Percentiles rank a stretch among this genome's conserved stretches.
phyloP scores from a whole-genome alignment of 192 early-diverging fungal genomes.

The Helicostylum pulchrum region DNA sequence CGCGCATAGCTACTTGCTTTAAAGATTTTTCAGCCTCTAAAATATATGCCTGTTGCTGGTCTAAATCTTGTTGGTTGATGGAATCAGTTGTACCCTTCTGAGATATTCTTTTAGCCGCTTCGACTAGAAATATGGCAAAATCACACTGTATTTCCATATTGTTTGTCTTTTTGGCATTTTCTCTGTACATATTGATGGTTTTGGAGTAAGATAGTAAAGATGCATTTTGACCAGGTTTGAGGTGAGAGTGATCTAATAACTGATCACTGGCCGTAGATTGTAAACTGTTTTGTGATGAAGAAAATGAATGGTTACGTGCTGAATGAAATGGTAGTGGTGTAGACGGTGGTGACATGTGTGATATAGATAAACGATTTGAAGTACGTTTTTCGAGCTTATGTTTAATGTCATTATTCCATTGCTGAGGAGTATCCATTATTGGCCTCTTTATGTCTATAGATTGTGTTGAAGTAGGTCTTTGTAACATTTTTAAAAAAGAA shows the following conservation, averaged over 20 bases:
- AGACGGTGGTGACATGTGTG: too few relatives aligned
- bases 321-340: too few relatives aligned
- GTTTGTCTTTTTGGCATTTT: slow-evolving; percentile 64
- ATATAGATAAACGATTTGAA: too few relatives aligned
- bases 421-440: too few relatives aligned
- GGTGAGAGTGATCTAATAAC: slow-evolving; percentile 52
- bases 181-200: slow-evolving; percentile 57
- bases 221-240: slow-evolving; percentile 55
- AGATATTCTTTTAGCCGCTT: slow-evolving; percentile 43
- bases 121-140: slow-evolving; percentile 66
- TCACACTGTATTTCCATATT: slow-evolving; percentile 61
- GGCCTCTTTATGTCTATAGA: too few relatives aligned
- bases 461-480: too few relatives aligned
- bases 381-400: too few relatives aligned
- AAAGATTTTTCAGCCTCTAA: slow-evolving; percentile 70
- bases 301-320: too few relatives aligned
- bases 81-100: too few relatives aligned
- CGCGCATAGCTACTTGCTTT: slow-evolving; percentile 52
- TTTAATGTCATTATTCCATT: too few relatives aligned
- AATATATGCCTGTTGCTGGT: slow-evolving; percentile 46
- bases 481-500: too few relatives aligned
- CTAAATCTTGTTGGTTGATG: slow-evolving; percentile 33
- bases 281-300: too few relatives aligned
- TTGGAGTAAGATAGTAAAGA: slow-evolving; percentile 52
- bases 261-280: slow-evolving; percentile 2